Conservation (phyloP, 164 flowering plant genomes). For the Vitis amurensis region DNA sequence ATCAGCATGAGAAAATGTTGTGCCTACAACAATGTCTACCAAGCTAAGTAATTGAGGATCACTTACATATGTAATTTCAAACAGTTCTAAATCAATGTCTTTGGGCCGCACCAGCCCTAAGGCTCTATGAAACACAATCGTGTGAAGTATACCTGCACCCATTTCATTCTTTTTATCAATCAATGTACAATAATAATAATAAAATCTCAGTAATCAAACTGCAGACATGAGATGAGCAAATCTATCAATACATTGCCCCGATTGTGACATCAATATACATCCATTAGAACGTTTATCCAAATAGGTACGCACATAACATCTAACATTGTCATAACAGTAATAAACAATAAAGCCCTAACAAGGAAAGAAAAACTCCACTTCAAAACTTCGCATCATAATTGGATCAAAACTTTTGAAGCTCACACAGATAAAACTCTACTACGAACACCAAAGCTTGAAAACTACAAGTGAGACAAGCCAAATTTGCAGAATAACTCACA, state of each 20-base stretch:
- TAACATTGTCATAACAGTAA: no score
- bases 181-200: background rate
- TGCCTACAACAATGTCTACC: no score
- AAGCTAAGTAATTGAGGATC: background rate
- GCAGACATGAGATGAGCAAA: background rate
- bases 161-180: slow-evolving; percentile 15
- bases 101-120: slow-evolving; percentile 92
- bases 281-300: no score
- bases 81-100: slow-evolving; percentile 86
- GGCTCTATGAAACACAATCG: slow-evolving; percentile 91
- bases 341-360: no score
- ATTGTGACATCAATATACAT: no score
- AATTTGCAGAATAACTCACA: slow-evolving; percentile 46
- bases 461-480: background rate
- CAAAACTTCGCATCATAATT: no score
- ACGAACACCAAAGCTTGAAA: no score
- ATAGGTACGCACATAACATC: no score
- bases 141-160: slow-evolving; percentile 86
- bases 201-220: background rate
- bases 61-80: slow-evolving; percentile 97
- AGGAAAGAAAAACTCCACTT: no score
- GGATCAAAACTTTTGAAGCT: no score
- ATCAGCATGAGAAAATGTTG: no score
- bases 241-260: background rate
- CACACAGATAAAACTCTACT: no score